These are phyloP conservation scores for Cladosporium colombiae DNA, from an alignment of 2,329 filamentous ascomycete species.

Conservation along the genomic window DNA sequence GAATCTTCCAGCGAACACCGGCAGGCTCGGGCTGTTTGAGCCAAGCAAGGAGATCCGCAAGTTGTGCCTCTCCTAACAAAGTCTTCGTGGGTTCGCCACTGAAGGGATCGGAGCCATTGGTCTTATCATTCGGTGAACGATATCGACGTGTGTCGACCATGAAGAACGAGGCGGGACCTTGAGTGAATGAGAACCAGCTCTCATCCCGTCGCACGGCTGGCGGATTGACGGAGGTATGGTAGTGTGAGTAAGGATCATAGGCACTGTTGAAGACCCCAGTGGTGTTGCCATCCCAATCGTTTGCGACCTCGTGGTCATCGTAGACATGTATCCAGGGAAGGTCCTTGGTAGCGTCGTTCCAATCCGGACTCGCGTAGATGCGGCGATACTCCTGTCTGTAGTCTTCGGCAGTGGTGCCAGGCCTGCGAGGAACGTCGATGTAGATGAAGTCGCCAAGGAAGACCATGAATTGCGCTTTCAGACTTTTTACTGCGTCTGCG, in stretches of 20 bases:
- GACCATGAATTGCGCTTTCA: constrained; percentile 72
- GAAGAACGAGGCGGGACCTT: constrained; percentile 92
- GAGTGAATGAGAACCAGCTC: constrained; percentile 86
- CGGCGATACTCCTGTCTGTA: constrained; percentile 92
- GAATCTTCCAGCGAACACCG: constrained; percentile 89
- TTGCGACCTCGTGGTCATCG: constrained; percentile 94
- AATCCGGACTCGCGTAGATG: constrained; percentile 94
- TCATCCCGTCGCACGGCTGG: constrained; percentile 61
- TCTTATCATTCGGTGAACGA: constrained; percentile 65
- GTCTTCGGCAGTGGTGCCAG: constrained; percentile 69
- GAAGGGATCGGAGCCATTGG: constrained; percentile 59
- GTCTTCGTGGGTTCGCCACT: constrained; percentile 60
- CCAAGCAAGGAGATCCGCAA: constrained; percentile 77
- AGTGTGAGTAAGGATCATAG: constrained; percentile 80
- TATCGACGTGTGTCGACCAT: constrained; percentile 90
- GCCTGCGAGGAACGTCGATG: constrained; percentile 79
- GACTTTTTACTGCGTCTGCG: constrained; percentile 67
- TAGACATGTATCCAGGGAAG: constrained; percentile 98
- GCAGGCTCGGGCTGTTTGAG: constrained; percentile 69
- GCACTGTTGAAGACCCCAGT: constrained; percentile 79
- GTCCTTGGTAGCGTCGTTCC: constrained; percentile 71
- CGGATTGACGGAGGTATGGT: constrained; percentile 83
- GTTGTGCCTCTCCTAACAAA: constrained; percentile 81
- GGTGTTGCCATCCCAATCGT: constrained; percentile 85
- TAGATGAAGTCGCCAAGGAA: constrained; percentile 87